Evolutionary conservation across 2,329 filamentous ascomycete genomes (phyloP).

Genomic region (Immersiporthe knoxdaviesiana): DNA sequence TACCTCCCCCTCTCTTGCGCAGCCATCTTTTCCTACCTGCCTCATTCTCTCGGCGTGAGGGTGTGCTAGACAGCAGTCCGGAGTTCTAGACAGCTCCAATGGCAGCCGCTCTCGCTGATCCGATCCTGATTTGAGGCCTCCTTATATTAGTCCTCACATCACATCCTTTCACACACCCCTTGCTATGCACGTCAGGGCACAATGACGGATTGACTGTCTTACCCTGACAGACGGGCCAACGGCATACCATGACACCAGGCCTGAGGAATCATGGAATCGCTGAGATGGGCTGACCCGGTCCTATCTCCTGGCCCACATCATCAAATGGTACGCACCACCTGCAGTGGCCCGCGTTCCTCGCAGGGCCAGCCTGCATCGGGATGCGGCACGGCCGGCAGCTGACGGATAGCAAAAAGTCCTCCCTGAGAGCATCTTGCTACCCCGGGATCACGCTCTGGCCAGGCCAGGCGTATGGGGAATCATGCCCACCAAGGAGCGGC

Average conservation of each 20-base stretch:
- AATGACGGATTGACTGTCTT: background rate
- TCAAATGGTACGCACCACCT: background rate
- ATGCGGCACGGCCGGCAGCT: background rate
- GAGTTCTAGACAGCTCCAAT: background rate
- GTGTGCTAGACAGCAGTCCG: background rate
- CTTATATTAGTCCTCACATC: background rate
- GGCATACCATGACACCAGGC: background rate
- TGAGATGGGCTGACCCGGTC: background rate
- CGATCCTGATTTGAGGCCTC: background rate
- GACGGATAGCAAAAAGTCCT: background rate
- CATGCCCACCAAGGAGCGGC: background rate
- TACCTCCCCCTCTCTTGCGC: background rate
- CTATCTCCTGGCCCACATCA: background rate
- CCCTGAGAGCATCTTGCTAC: background rate
- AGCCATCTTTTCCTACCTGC: background rate
- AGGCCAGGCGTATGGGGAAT: background rate
- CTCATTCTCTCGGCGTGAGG: background rate
- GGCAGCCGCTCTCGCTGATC: background rate
- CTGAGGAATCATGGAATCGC: background rate
- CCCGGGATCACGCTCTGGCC: background rate
- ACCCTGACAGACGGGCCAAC: background rate
- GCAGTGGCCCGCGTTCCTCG: background rate
- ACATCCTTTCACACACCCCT: background rate
- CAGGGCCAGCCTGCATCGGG: background rate
- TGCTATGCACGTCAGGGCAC: background rate